phyloP scores from a whole-genome alignment of 2,329 filamentous ascomycete species.

The Tothia fuscella region DNA sequence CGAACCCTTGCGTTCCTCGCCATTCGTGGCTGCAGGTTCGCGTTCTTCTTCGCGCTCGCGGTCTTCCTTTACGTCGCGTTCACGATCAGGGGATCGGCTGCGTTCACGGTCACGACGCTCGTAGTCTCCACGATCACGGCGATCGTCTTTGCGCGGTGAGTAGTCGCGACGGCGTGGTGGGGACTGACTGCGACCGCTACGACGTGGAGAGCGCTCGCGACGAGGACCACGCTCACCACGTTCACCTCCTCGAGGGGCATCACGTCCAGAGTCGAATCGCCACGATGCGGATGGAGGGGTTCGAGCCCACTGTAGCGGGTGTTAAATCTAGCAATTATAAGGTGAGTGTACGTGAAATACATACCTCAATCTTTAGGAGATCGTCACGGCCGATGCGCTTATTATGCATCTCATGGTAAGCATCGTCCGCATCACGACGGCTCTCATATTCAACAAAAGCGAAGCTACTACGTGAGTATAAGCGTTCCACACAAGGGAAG shows the following conservation, averaged over 20 bases:
- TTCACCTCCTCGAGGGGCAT: constrained; percentile 36
- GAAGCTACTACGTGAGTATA: constrained; percentile 46
- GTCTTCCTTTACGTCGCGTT: constrained; percentile 45
- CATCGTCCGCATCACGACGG: constrained; percentile 94
- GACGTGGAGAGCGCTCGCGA: constrained; percentile 49
- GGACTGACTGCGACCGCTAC: constrained; percentile 31
- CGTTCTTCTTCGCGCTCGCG: constrained; percentile 47
- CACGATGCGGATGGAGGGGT: constrained; percentile 96
- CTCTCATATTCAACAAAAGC: constrained; percentile 99
- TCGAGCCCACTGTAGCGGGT: constrained; percentile 68
- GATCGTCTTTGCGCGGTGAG: constrained; percentile 81
- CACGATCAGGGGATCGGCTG: constrained; percentile 55
- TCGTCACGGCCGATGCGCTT: constrained; percentile 96
- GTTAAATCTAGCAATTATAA: constrained; percentile 5
- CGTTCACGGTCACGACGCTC: constrained; percentile 62
- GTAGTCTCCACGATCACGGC: constrained; percentile 63
- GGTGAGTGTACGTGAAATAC: constrained; percentile 17
- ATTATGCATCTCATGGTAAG: constrained; percentile 99
- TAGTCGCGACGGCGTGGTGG: constrained; percentile 54
- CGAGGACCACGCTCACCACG: constrained; percentile 55
- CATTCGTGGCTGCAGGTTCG: constrained; percentile 68
- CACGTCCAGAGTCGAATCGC: constrained; percentile 88
- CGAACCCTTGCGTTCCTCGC: constrained; percentile 81
- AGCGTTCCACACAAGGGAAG: constrained; percentile 10
- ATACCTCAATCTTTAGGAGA: constrained; percentile 91